Percentiles rank a stretch among this genome's conserved stretches.
Conservation (phyloP, 163 green algal genomes). For the Scenedesmus sp. region DNA sequence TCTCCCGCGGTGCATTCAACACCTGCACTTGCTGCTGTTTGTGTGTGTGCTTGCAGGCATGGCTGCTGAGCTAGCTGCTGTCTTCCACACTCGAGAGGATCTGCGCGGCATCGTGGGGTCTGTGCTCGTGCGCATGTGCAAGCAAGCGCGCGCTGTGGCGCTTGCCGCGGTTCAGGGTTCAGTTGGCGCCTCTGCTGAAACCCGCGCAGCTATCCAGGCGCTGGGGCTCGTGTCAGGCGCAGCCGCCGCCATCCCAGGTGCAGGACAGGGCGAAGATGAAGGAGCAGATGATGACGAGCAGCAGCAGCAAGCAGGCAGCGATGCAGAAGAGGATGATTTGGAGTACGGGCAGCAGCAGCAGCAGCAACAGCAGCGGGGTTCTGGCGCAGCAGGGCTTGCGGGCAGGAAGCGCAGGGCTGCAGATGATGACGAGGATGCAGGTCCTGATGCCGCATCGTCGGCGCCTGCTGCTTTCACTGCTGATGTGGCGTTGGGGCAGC, state of each 20-base stretch:
- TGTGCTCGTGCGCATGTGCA: constrained; percentile 75
- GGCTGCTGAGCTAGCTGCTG: constrained; percentile 71
- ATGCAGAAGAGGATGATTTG: constrained; percentile 38
- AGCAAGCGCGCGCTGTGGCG: constrained; percentile 66
- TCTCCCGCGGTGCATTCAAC: not conserved
- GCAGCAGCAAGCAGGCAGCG: not conserved
- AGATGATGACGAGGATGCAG: constrained; percentile 64
- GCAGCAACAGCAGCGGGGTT: not conserved
- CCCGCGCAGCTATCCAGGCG: not conserved
- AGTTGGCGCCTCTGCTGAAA: not conserved
- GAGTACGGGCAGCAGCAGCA: constrained; percentile 28
- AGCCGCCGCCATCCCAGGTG: constrained; percentile 17
- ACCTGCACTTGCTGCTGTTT: not conserved
- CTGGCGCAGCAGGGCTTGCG: constrained; percentile 13
- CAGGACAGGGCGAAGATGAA: constrained; percentile 51
- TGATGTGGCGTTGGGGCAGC: constrained; percentile 57
- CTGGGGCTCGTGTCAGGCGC: constrained; percentile 17
- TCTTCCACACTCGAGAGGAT: constrained; percentile 83
- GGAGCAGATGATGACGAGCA: constrained; percentile 5
- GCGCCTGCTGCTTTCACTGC: constrained; percentile 39
- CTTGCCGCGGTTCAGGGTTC: not conserved
- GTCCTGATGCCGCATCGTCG: not conserved
- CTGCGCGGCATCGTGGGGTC: constrained; percentile 76
- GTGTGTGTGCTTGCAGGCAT: constrained; percentile 43
- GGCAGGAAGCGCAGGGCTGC: constrained; percentile 58